A percentile compares a stretch with the other conserved stretches of the same genome.
Evolutionary conservation across 768 basidiomycete genomes (phyloP).

Genomic region (Hericium coralloides): DNA sequence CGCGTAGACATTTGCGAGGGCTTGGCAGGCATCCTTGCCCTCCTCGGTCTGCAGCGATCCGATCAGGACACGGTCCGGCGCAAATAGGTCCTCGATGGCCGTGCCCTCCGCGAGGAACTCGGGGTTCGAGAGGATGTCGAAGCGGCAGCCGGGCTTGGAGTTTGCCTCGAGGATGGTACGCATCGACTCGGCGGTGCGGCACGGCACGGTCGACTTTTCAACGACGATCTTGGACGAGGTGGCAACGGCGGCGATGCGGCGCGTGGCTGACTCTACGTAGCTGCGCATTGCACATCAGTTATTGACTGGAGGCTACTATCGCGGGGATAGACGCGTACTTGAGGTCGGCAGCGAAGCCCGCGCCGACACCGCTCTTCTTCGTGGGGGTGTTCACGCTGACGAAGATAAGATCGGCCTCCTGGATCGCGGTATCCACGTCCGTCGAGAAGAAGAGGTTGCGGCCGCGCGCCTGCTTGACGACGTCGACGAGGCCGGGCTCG

Average conservation of each 20-base stretch:
- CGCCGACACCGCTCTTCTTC: slow-evolving; percentile 96
- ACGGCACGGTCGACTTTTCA: slow-evolving; percentile 98
- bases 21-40: slow-evolving; percentile 71
- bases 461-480: slow-evolving; percentile 81
- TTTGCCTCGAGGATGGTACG: slow-evolving; percentile 98
- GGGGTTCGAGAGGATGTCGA: slow-evolving; percentile 98
- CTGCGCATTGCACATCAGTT: slow-evolving; percentile 30
- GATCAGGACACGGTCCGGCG: slow-evolving; percentile 93
- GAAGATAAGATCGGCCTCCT: slow-evolving; percentile 95
- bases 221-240: slow-evolving; percentile 94
- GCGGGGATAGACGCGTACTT: slow-evolving; percentile 50
- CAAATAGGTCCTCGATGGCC: slow-evolving; percentile 81
- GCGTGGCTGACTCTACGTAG: slow-evolving; percentile 95
- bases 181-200: slow-evolving; percentile 98
- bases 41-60: slow-evolving; percentile 88
- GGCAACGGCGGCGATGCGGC: slow-evolving; percentile 89
- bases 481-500: slow-evolving; percentile 91
- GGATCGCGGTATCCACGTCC: slow-evolving; percentile 87
- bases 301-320: not conserved
- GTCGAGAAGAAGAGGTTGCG: slow-evolving; percentile 97
- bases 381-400: slow-evolving; percentile 99
- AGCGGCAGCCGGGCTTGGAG: slow-evolving; percentile 82
- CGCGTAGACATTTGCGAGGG: slow-evolving; percentile 76
- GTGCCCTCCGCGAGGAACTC: slow-evolving; percentile 99
- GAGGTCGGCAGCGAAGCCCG: slow-evolving; percentile 96